A percentile compares a stretch with the other conserved stretches of the same genome.
phyloP scores from a whole-genome alignment of 176 grass and related monocot genomes.

The Oryza australiensis region DNA sequence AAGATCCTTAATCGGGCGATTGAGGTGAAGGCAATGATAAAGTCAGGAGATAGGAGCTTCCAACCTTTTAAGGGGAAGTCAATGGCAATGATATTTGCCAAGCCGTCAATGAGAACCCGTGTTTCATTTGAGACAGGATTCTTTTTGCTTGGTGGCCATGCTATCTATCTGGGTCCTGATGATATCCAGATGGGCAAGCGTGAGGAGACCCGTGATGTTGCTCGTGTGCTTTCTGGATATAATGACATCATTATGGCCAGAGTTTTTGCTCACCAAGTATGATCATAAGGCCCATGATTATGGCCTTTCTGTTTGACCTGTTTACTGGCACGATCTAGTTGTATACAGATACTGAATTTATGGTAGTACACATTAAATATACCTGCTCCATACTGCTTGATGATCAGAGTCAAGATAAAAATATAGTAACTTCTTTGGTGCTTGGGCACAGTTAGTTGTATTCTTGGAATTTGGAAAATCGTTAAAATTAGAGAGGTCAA shows the following conservation, averaged over 20 bases:
- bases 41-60: constrained; percentile 90
- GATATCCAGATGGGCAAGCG: constrained; percentile 99
- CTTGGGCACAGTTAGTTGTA: constrained; percentile 21
- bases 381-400: not conserved
- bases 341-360: not conserved
- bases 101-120: constrained; percentile 96
- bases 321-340: not conserved
- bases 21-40: constrained; percentile 78
- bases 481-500: not conserved
- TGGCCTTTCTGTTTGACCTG: not conserved
- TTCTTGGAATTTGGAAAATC: not conserved
- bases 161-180: constrained; percentile 85
- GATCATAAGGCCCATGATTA: constrained; percentile 17
- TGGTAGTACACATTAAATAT: constrained; percentile 18
- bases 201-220: constrained; percentile 94
- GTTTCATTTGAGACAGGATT: constrained; percentile 99
- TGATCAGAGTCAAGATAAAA: not conserved
- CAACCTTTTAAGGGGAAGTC: constrained; percentile 91
- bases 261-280: constrained; percentile 85
- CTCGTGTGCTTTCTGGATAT: constrained; percentile 90
- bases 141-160: constrained; percentile 93
- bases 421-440: not conserved
- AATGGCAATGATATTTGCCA: constrained; percentile 99
- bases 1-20: constrained; percentile 73
- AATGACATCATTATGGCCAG: constrained; percentile 98